A percentile compares a stretch with the other conserved stretches of the same genome.
Conservation (phyloP, 1,284 basidiomycete genomes). For the Rhizoctonia solani region DNA sequence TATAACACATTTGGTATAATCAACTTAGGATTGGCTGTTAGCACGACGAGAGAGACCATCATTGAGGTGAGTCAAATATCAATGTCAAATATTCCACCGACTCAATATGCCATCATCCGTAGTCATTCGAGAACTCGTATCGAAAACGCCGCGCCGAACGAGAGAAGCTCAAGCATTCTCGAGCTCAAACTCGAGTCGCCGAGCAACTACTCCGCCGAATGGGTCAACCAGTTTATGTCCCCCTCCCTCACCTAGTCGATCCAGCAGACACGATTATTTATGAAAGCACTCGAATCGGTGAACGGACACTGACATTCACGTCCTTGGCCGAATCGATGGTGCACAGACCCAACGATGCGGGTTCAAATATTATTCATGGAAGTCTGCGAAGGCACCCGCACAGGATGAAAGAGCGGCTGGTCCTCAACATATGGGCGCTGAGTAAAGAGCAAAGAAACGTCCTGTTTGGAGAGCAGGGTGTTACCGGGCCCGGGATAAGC, state of each 20-base stretch:
- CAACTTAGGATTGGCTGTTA: conserved; percentile 59
- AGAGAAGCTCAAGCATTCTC: conserved; percentile 47
- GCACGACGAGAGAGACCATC: conserved; percentile 69
- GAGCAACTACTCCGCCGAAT: conserved; percentile 59
- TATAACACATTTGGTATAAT: conserved; percentile 58
- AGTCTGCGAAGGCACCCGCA: not conserved
- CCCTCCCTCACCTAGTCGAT: conserved; percentile 29
- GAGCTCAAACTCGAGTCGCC: conserved; percentile 55
- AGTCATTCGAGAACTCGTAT: conserved; percentile 61
- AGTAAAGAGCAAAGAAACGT: conserved; percentile 6
- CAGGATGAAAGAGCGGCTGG: not conserved
- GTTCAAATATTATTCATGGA: not conserved
- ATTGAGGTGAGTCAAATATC: conserved; percentile 57
- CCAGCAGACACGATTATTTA: not conserved
- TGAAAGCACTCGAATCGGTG: not conserved
- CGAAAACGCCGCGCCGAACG: conserved; percentile 54
- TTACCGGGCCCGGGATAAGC: not conserved
- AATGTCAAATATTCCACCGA: not conserved
- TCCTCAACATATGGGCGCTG: conserved; percentile 23
- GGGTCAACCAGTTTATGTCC: conserved; percentile 58
- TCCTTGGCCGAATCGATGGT: not conserved
- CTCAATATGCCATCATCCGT: not conserved
- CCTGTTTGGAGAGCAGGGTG: conserved; percentile 20
- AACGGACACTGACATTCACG: not conserved
- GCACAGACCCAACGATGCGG: not conserved